phyloP scores from a whole-genome alignment of 78 protist genomes.

The Creolimax fragrantissima region DNA sequence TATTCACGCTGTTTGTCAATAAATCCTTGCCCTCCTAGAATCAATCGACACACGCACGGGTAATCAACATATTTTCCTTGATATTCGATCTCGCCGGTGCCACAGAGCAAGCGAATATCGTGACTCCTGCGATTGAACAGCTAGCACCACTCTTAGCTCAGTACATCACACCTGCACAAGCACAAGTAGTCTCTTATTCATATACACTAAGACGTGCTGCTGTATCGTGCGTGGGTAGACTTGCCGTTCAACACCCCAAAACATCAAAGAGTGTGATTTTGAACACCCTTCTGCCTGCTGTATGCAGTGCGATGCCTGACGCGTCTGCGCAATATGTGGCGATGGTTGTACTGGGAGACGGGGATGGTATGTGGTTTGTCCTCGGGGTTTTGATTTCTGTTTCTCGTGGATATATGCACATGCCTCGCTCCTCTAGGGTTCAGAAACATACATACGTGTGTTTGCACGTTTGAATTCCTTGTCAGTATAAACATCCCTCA shows the following conservation, averaged over 20 bases:
- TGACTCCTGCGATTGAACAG: not conserved
- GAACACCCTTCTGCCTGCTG: not conserved
- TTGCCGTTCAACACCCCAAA: not conserved
- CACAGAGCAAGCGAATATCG: not conserved
- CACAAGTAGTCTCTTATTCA: not conserved
- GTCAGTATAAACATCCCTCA: too few relatives aligned
- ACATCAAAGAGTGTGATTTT: not conserved
- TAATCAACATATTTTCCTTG: not conserved
- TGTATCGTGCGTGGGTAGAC: not conserved
- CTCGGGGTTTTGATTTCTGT: too few relatives aligned
- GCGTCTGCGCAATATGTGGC: not conserved
- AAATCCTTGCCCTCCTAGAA: too few relatives aligned
- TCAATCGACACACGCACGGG: not conserved
- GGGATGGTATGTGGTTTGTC: too few relatives aligned
- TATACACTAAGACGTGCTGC: not conserved
- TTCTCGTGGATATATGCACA: too few relatives aligned
- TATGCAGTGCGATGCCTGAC: not conserved
- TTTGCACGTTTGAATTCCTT: too few relatives aligned
- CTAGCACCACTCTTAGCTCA: not conserved
- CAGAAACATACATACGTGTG: too few relatives aligned
- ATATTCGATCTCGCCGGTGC: not conserved
- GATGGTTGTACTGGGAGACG: not conserved
- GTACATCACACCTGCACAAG: not conserved
- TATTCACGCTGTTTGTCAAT: too few relatives aligned
- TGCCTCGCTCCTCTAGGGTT: too few relatives aligned